Evolutionary conservation across 305 asterid species (phyloP), one percentile per base, ranked within the genome.

Genomic region (Fraxinus sp.): DNA sequence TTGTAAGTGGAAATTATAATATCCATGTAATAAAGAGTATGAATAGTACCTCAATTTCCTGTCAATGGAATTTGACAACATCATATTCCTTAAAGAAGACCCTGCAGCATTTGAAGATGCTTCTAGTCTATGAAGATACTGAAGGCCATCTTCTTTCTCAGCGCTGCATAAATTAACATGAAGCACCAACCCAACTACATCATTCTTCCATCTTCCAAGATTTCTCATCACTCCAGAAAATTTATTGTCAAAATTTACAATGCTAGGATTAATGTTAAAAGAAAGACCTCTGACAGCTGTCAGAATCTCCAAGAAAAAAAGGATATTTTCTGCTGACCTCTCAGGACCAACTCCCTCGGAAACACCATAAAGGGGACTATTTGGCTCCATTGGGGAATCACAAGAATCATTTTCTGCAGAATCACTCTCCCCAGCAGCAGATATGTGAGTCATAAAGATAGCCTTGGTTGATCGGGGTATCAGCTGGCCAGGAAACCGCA

Each of bases 331-430:
- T 78, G 77, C 89, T 86, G 59, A 95, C 99, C 97, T 88, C 87
- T 93, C 98, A 46, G 89, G 83, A 87, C 93, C 98, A 78, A 81
- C 91, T 88, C 92, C 86, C 80, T 96, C 99, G 4, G 98, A 84
- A 86, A 89, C 90, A 84, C 97, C 99, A 82, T 86, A 94, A 28
- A 94, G 95, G 66, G 99, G 99, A 88, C 99, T 96, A 83, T 96
- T 94, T 59, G 99, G 99, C 89, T 96, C 99, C 88, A 96, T 86
- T 30, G 99, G 98, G 55, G 99, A 96, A 92, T 96, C 99, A 76
- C 98, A 96, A 77, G 99, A 94, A 90, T 96, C 99, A 91, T 96
- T 96, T 90, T 96, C 99, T 81, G 99, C 99, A 84, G 98, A 93
- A 84, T 94, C 99, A 86, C 99, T 96, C 91, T 96, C 99, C 84